Evolutionary conservation across 2,329 filamentous ascomycete species (phyloP).

Genomic region (Botrytis aclada): DNA sequence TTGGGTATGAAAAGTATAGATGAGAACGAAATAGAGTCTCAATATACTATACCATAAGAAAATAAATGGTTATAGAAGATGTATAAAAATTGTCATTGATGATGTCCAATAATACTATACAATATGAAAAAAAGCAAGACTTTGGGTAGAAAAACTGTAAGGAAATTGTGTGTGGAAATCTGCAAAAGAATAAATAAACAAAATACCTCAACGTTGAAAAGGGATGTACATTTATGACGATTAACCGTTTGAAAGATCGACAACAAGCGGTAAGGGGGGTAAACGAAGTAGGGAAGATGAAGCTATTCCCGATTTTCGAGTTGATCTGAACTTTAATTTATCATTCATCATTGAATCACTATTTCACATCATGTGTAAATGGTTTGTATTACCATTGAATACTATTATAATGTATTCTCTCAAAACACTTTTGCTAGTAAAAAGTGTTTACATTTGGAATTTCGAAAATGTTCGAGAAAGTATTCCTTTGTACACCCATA

Average conservation of each 20-base stretch:
- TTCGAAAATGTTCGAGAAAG: not conserved
- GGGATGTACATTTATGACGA: not conserved
- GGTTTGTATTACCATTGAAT: not conserved
- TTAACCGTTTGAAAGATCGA: not conserved
- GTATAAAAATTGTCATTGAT: not conserved
- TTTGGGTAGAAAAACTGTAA: not conserved
- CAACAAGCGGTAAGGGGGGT: not conserved
- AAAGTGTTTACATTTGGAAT: not conserved
- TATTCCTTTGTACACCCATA: not conserved
- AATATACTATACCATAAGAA: not conserved
- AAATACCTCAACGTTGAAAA: not conserved
- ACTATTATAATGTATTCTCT: not conserved
- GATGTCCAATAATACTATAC: not conserved
- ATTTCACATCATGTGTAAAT: not conserved
- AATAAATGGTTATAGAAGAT: not conserved
- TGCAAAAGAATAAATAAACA: too few species aligned
- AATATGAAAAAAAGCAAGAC: not conserved
- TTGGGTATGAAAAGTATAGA: constrained; percentile 54
- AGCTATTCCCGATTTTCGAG: not conserved
- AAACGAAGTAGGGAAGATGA: not conserved
- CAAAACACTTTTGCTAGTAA: not conserved
- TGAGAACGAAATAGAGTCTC: constrained; percentile 28
- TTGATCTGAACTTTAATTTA: not conserved
- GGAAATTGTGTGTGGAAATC: not conserved
- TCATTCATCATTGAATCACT: not conserved